Evolutionary conservation across 352 stramenopile species (phyloP).

Genomic region (Globisporangium paddicum): DNA sequence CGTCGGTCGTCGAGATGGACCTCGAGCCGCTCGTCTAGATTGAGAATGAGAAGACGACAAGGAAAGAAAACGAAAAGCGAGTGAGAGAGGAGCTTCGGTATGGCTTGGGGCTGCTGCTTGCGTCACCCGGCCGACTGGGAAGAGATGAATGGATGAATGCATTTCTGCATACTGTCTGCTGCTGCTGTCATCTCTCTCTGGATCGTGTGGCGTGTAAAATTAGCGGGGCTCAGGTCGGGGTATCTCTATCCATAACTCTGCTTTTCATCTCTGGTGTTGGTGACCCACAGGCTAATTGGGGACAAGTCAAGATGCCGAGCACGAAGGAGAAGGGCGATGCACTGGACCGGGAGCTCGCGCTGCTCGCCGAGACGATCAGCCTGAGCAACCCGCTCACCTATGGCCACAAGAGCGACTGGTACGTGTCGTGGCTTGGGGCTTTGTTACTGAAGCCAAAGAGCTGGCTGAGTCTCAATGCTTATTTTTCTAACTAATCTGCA

Average conservation of each 20-base stretch:
- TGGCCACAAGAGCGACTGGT: conserved; percentile 69
- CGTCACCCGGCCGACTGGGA: neutral
- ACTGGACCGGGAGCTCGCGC: conserved; percentile 62
- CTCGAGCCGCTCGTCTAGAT: conserved; percentile 95
- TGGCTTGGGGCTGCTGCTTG: too few species aligned
- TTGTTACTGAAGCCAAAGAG: too few species aligned
- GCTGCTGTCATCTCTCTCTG: too few species aligned
- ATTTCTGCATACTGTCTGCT: too few species aligned
- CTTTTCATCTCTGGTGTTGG: neutral
- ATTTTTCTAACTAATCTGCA: conserved; percentile 15
- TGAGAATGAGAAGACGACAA: neutral
- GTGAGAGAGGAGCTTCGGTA: too few species aligned
- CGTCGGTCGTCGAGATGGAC: conserved; percentile 97
- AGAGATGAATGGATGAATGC: conserved; percentile 1
- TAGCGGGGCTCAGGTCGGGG: neutral
- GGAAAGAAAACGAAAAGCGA: neutral
- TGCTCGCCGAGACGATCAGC: conserved; percentile 62
- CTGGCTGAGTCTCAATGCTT: too few species aligned
- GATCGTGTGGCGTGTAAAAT: too few species aligned
- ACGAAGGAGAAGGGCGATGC: conserved; percentile 32
- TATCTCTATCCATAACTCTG: neutral
- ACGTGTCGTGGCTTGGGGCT: conserved; percentile 9
- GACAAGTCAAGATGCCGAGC: neutral
- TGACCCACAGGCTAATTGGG: neutral
- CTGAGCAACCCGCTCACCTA: conserved; percentile 80